Base-by-base conservation (phyloP, 768 basidiomycete genomes). In the Auriscalpium orientale region DNA sequence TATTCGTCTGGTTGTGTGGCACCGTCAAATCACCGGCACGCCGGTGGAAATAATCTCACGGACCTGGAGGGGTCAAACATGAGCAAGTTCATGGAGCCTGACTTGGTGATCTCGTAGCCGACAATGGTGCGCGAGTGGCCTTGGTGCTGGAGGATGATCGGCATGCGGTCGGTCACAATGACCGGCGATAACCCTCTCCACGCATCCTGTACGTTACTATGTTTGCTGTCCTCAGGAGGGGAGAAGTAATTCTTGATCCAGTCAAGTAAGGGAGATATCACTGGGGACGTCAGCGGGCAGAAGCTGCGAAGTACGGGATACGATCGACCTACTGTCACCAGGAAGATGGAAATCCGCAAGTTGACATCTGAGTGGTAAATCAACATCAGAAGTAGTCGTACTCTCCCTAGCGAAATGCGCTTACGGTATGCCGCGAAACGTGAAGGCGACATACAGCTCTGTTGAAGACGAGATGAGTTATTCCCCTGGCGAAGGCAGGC, bases 121-220 rank as follows among this genome's bases (percentile, higher is more conserved):
- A 97, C 77, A 12, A 97, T 82, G 4, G 87, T 86, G 22, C 88
- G 72, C n/a, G 93, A 97, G 71, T 97, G 93, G 0, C 91, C 91
- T 8, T 77, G 67, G 64, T 90, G 84, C 73, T 95, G 86, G 50
- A 95, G 72, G 45, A 95, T 85, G 34, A 97, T 65, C 9, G 93
- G 93, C 80, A 91, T 84, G 62, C 79, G 82, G 20, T 80, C 69
- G 0, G 88, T 85, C 28, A 74, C 66, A 10, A 74, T 62, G 8
- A 94, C 76, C 4, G 84, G 75, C 0, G 76, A 72, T 2, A 78
- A 76, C 1, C 68, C 70, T 46, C 74, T 74, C 56, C 89, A 72
- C 13, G 74, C 76, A 46, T 85, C 79, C 50, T 82, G 77, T 40
- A 82, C 68, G 34, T 76, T 76, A 16, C 53, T 50, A 16, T 59